phyloP scores from a whole-genome alignment of 331 rosid species.

The Ulmus americana region DNA sequence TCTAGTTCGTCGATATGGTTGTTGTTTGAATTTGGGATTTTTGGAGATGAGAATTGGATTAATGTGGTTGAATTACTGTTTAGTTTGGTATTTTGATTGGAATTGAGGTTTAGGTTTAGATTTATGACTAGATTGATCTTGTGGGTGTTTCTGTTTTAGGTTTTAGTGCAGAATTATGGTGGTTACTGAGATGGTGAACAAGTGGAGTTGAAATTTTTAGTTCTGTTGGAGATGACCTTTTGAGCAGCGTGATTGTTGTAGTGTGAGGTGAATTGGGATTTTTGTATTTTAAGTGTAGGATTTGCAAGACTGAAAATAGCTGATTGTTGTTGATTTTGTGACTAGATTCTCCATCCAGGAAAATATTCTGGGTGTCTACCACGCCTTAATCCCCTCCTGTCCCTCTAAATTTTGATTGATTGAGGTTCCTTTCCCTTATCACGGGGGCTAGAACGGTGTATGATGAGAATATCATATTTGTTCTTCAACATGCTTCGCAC shows the following conservation, averaged over 20 bases:
- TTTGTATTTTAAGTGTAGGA: conserved; percentile 8
- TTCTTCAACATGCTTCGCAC: background rate
- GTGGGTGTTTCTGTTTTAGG: conserved; percentile 12
- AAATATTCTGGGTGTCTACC: background rate
- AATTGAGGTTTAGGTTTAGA: background rate
- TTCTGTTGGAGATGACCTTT: conserved; percentile 1
- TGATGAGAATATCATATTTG: no score
- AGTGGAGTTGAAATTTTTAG: background rate
- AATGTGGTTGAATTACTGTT: conserved; percentile 7
- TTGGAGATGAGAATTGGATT: conserved; percentile 11
- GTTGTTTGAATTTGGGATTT: conserved; percentile 8
- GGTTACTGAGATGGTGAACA: background rate
- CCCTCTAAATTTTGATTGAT: background rate
- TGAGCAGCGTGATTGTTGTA: background rate
- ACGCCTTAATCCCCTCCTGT: background rate
- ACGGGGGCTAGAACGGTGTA: no score
- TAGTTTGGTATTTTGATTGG: conserved; percentile 4
- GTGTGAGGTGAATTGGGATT: conserved; percentile 9
- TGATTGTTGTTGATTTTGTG: background rate
- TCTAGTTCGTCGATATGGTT: conserved; percentile 14
- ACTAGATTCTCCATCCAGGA: conserved; percentile 10
- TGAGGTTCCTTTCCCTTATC: background rate
- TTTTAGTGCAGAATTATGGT: conserved; percentile 3
- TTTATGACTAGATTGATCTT: conserved; percentile 1
- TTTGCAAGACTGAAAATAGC: background rate